Evolutionary conservation across 768 basidiomycete genomes (phyloP), one percentile per base, ranked within the genome.

Genomic region (Phaeolepiota aurea): DNA sequence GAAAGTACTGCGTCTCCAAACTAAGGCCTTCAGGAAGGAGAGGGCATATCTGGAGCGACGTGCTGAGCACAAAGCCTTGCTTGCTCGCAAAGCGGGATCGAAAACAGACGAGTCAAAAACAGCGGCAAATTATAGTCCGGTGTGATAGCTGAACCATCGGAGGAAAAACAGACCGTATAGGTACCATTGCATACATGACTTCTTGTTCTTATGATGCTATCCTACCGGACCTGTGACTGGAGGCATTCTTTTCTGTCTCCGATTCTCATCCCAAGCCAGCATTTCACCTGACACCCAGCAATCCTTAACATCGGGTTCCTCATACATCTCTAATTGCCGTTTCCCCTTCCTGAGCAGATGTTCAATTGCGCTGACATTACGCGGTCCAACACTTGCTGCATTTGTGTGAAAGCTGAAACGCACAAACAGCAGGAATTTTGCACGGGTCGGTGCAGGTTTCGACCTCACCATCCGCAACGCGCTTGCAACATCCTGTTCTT

Each of bases 271-370:
- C 88, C 87, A 89, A 37, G 69, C 63, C 32, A 63, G 49, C 85
- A 88, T 89, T 32, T 75, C 75, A 38, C 66, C 64, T 10, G 82
- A 86, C 20, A 89, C 74, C 64, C 75, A 81, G 52, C 83, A 87
- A 52, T 89, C 81, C 48, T 66, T 82, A 40, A 89, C 82, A 3
- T 71, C 70, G 4, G 65, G 52, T 40, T 72, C 73, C 59, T 87
- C 82, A 48, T 78, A 87, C 58, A 71, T 67, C 51, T 86, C 83
- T 28, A 89, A 50, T 48, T 87, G 83, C 45, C 78, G 66, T 37
- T 50, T 58, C 2, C 83, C 83, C 40, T 74, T 76, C 34, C 87
- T 72, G n/a, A 91, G 54, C 22, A 88, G 65, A 55, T 88, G 81
- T 49, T 91, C 87, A 25, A 90, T 73, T 5, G 74, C 74, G 41